Conservation (phyloP, 192 early-diverging fungal genomes). For the Rhizophagus sp. region DNA sequence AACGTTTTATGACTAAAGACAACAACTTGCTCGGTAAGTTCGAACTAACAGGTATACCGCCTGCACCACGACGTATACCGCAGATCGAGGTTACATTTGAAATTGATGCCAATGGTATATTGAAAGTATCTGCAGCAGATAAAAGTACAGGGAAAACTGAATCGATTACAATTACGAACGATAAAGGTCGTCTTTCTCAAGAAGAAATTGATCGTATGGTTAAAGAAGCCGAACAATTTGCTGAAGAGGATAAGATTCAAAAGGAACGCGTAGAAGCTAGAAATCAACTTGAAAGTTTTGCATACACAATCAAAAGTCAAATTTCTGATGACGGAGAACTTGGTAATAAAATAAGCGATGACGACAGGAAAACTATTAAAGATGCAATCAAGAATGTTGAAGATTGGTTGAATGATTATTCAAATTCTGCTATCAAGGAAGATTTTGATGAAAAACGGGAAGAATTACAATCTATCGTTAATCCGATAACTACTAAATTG, state of each 20-base stretch:
- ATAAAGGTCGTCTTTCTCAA: slow-evolving; percentile 91
- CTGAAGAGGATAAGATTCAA: slow-evolving; percentile 78
- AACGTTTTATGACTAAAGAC: slow-evolving; percentile 95
- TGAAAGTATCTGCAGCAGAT: slow-evolving; percentile 90
- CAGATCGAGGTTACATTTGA: slow-evolving; percentile 98
- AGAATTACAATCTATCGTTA: slow-evolving; percentile 91
- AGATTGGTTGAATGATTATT: slow-evolving; percentile 84
- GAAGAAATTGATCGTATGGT: slow-evolving; percentile 99
- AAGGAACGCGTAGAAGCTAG: slow-evolving; percentile 89
- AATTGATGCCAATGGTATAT: slow-evolving; percentile 92
- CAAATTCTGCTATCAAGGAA: slow-evolving; percentile 85
- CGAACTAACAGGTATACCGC: slow-evolving; percentile 92
- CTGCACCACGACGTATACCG: slow-evolving; percentile 92
- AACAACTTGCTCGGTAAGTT: slow-evolving; percentile 98
- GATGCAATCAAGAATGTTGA: slow-evolving; percentile 71
- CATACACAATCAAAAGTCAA: slow-evolving; percentile 88
- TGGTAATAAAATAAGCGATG: slow-evolving; percentile 80
- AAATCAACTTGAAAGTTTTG: slow-evolving; percentile 89
- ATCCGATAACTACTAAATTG: slow-evolving; percentile 93
- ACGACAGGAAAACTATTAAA: slow-evolving; percentile 88
- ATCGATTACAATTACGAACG: slow-evolving; percentile 95
- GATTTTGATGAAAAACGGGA: slow-evolving; percentile 96
- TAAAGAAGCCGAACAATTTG: slow-evolving; percentile 91
- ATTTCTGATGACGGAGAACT: slow-evolving; percentile 81
- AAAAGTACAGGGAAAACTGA: slow-evolving; percentile 97